phyloP scores from a whole-genome alignment of 192 early-diverging fungal genomes.

The Coemansia sp. region DNA sequence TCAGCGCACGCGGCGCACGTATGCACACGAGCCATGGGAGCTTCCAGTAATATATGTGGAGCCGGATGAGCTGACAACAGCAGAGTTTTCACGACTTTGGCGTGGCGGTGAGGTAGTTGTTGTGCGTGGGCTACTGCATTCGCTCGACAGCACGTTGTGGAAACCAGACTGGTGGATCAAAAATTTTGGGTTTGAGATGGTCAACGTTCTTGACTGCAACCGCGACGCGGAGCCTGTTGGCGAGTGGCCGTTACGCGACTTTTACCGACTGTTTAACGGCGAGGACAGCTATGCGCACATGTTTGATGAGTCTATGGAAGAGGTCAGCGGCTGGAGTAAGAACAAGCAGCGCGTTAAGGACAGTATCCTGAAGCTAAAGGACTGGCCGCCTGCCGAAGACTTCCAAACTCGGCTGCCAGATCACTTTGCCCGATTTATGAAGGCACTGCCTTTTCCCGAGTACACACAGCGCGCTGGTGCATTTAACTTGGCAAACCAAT shows the following conservation, averaged over 20 bases:
- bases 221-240: conserved; percentile 12
- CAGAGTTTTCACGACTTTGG: conserved; percentile 47
- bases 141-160: conserved; percentile 24
- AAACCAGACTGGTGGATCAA: conserved; percentile 35
- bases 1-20: conserved; percentile 34
- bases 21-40: conserved; percentile 41
- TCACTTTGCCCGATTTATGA: conserved; percentile 60
- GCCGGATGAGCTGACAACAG: conserved; percentile 17
- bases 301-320: conserved; percentile 12
- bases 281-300: conserved; percentile 18
- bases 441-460: conserved; percentile 56
- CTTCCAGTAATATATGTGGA: conserved; percentile 24
- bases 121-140: conserved; percentile 25
- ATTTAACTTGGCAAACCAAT: conserved; percentile 60
- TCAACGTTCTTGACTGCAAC: conserved; percentile 59
- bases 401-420: conserved; percentile 58
- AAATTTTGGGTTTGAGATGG: conserved; percentile 43
- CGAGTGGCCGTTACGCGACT: conserved; percentile 39
- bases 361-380: conserved; percentile 57
- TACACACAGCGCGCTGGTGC: conserved; percentile 58
- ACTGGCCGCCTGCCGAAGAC: conserved; percentile 67
- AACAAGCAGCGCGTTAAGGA: conserved; percentile 13
- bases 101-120: conserved; percentile 25
- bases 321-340: conserved; percentile 15
- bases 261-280: conserved; percentile 58